Base-by-base conservation (phyloP, 306 rosid species). In the Vigna hirtella region DNA sequence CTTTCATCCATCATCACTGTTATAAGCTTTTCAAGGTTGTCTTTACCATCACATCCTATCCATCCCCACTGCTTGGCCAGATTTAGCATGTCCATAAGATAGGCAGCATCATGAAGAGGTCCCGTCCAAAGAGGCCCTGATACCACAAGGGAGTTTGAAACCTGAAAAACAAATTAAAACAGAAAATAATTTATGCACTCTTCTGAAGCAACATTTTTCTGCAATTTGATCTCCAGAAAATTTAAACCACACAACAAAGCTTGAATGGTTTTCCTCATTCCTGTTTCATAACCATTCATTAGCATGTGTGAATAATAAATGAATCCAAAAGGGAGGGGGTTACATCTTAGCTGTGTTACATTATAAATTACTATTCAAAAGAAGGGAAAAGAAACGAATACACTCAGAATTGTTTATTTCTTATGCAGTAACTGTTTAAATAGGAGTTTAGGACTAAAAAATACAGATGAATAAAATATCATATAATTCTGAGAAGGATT, bases 91-190 rank as follows among this genome's bases (percentile, higher is more conserved):
- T 91, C 96, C 77, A 69, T 81, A 15, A 90, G 85, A 83, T 79
- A 90, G 18, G 88, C 80, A 16, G 90, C 83, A 64, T 88, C 82
- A 45, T 95, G 99, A 59, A 95, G 93, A 77, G 97, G 93, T 22
- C 98, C 98, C 9, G 96, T 91, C 98, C 98, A 95, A 65, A 95
- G 98, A 62, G 98, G 99, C 64, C 98, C 99, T 7, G 93, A 95
- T 76, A 95, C 94, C 80, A 85, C 83, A 1, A 89, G 78, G 12
- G 96, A 88, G 52, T 81, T 62, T 45, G 93, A 88, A 83, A 79
- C 92, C 98, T 89, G 83, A 65, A 77, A 76, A 79, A 30, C 67
- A 36, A 59, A 66, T 43, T 38, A 48, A 42, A 52, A 66, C 30
- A 65, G 10, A 18, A 73, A 61, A 79, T 55, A 53, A 58, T 72